Evolutionary conservation across 2,329 filamentous ascomycete species (phyloP).

Genomic region (Didymella pinodella): DNA sequence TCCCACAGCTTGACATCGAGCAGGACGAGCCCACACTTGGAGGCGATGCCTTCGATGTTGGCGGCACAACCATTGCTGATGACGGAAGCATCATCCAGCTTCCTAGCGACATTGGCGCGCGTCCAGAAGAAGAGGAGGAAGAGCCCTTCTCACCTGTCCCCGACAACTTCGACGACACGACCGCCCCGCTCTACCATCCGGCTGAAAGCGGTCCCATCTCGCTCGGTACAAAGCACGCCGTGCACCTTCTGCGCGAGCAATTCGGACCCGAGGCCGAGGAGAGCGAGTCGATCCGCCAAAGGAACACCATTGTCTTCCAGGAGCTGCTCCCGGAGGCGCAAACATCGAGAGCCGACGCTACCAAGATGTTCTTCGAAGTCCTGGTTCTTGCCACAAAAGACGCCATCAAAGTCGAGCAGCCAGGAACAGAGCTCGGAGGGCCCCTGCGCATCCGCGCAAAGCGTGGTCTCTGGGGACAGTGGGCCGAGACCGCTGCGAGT

Average conservation of each 20-base stretch:
- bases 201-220: slow-evolving; percentile 87
- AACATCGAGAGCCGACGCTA: slow-evolving; percentile 88
- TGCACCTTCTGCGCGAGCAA: slow-evolving; percentile 88
- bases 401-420: slow-evolving; percentile 95
- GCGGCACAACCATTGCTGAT: slow-evolving; percentile 40
- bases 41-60: slow-evolving; percentile 54
- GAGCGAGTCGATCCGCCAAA: slow-evolving; percentile 74
- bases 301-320: slow-evolving; percentile 84
- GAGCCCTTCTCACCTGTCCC: slow-evolving; percentile 48
- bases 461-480: slow-evolving; percentile 94
- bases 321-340: slow-evolving; percentile 83
- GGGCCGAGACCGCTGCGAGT: slow-evolving; percentile 74
- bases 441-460: slow-evolving; percentile 87
- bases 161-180: slow-evolving; percentile 79
- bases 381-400: slow-evolving; percentile 97
- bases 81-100: slow-evolving; percentile 43
- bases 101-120: slow-evolving; percentile 35
- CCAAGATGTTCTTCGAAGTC: slow-evolving; percentile 99
- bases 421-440: slow-evolving; percentile 72
- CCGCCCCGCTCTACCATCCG: slow-evolving; percentile 77
- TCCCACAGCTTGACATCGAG: slow-evolving; percentile 69
- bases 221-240: slow-evolving; percentile 90
- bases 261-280: slow-evolving; percentile 78
- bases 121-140: slow-evolving; percentile 42
- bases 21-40: slow-evolving; percentile 59